These are phyloP conservation scores for Rachicladosporium sp. DNA, from an alignment of 2,329 filamentous ascomycete species.

Conservation along the genomic window DNA sequence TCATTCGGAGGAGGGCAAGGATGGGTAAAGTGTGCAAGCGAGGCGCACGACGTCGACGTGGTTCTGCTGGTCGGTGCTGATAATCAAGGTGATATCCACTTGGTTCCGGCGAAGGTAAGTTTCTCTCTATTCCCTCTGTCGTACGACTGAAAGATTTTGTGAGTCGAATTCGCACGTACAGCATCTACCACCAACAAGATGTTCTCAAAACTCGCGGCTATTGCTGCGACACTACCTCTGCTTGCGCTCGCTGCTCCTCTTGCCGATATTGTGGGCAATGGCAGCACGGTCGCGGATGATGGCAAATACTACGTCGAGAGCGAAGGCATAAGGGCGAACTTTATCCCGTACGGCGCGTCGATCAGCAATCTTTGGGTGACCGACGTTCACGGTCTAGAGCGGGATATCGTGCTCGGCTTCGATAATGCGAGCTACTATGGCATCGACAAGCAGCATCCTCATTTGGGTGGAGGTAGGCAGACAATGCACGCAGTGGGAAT, in stretches of 20 bases:
- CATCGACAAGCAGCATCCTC: slow-evolving; percentile 52
- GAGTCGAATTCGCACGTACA: too few relatives aligned
- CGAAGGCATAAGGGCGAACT: slow-evolving; percentile 53
- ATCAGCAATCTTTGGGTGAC: slow-evolving; percentile 60
- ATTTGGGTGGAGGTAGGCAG: slow-evolving; percentile 45
- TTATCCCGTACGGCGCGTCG: slow-evolving; percentile 63
- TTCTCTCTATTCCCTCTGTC: too few relatives aligned
- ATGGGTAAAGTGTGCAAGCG: too few relatives aligned
- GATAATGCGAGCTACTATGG: slow-evolving; percentile 64
- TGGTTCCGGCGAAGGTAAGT: too few relatives aligned
- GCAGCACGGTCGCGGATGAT: slow-evolving; percentile 18
- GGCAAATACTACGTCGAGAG: slow-evolving; percentile 61
- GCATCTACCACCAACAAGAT: neutral
- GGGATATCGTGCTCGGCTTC: slow-evolving; percentile 61
- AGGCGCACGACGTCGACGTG: too few relatives aligned
- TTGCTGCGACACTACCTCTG: slow-evolving; percentile 13
- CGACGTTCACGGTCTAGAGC: slow-evolving; percentile 54
- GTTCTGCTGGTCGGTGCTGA: too few relatives aligned
- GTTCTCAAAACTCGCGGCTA: slow-evolving; percentile 2
- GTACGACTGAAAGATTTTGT: too few relatives aligned
- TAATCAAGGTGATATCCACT: too few relatives aligned
- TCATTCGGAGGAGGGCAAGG: too few relatives aligned
- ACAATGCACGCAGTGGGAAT: too few relatives aligned
- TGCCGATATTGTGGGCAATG: slow-evolving; percentile 11
- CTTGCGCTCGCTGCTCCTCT: slow-evolving; percentile 6